Evolutionary conservation across 1,284 basidiomycete species (phyloP).

Genomic region (Anthracocystis panici-leucophaei): DNA sequence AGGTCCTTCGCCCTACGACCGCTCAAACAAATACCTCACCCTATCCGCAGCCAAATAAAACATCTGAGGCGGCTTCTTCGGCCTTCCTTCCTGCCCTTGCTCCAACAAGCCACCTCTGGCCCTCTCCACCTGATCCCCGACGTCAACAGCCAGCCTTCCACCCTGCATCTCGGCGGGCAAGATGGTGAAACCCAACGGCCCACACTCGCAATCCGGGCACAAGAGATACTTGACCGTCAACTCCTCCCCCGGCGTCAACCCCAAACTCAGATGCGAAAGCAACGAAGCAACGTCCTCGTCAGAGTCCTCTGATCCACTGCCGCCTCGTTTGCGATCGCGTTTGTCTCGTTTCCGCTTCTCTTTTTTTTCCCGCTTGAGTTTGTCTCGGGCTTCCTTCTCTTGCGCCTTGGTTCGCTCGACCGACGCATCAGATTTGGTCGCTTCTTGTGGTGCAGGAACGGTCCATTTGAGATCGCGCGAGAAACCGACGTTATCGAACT

Average conservation of each 20-base stretch:
- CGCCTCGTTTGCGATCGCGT: slow-evolving; percentile 28
- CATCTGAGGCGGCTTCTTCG: slow-evolving; percentile 38
- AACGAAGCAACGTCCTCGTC: slow-evolving; percentile 42
- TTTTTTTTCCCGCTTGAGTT: slow-evolving; percentile 36
- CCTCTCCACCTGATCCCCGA: slow-evolving; percentile 54
- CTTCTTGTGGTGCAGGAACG: slow-evolving; percentile 9
- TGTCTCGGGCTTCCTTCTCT: slow-evolving; percentile 35
- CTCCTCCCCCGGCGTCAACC: slow-evolving; percentile 52
- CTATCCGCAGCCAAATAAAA: slow-evolving; percentile 62
- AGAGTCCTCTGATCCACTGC: slow-evolving; percentile 36
- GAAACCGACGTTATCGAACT: slow-evolving; percentile 68
- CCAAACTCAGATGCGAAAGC: slow-evolving; percentile 46
- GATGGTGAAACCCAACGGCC: slow-evolving; percentile 65
- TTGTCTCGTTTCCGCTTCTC: slow-evolving; percentile 35
- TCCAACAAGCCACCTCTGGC: background rate
- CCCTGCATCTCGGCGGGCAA: slow-evolving; percentile 52
- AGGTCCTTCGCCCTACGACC: background rate
- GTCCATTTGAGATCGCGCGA: slow-evolving; percentile 63
- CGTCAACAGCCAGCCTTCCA: slow-evolving; percentile 56
- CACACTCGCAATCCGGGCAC: slow-evolving; percentile 68
- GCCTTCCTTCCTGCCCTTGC: slow-evolving; percentile 31
- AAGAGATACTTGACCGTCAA: slow-evolving; percentile 64
- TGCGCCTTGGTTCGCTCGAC: slow-evolving; percentile 28
- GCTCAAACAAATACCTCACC: slow-evolving; percentile 58
- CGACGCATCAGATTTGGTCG: no score